Evolutionary conservation across 768 basidiomycete genomes (phyloP), one percentile per base, ranked within the genome.

Genomic region (Kondoa malvinella): DNA sequence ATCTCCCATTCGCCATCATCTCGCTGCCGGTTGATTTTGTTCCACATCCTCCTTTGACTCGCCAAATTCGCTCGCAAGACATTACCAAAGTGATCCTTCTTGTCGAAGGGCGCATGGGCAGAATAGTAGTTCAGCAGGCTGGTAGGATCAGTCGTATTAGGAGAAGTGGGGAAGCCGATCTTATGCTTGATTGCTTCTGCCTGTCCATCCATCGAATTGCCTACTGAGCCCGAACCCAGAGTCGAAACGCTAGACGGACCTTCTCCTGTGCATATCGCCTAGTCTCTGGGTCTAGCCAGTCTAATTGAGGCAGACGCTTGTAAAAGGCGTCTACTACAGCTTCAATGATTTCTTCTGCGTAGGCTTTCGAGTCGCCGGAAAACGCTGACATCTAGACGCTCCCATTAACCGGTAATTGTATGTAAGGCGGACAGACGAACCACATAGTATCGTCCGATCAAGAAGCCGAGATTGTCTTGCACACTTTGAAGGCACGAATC

Each of bases 251-350:
- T 21, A 21, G 4, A 27, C 67, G 57, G 50, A 72, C 72, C 68
- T 74, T 74, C 57, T 74, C 73, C 57, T 73, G 69, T 25, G 95
- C 95, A 67, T 85, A 89, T 56, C 80, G 79, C 14, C 88, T 85
- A 1, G 89, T 89, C 71, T 84, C 78, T 60, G 85, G 77, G 75
- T 97, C 95, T 87, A 99, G 90, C 95, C 95, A 99, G 25, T 85
- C 82, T 64, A 95, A 81, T 65, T 82, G 75, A 2, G 81, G 77
- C 25, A 99, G 79, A 2, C 89, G 88, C 21, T 77, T 77, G 75
- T 91, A 86, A 81, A 97, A 97, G 0, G 91, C 81, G 27, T 83
- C 77, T 65, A 96, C 83, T 71, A 95, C 87, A 66, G 86, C 71
- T 74, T 81, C 83, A 74, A 99, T 96, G 70, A 96, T 83, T 68